Evolutionary conservation across 306 rosid species (phyloP), one percentile per base, ranked within the genome.

Genomic region (Urtica urens): DNA sequence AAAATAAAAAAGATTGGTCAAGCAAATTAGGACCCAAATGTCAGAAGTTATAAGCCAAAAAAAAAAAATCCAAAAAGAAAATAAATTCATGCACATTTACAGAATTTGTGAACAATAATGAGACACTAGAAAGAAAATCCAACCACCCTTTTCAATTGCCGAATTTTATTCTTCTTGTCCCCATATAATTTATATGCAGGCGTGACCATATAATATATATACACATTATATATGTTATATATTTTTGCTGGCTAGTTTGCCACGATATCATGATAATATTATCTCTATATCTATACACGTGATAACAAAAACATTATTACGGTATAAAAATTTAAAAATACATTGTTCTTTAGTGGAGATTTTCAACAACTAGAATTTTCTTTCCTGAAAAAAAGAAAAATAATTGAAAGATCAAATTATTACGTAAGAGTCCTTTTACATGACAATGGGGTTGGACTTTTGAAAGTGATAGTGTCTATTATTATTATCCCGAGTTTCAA

Each of bases 381-480:
- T 16, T 14, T 3, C 10, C 18, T 18, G 20, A 14, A 42, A 42
- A 42, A 4, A 42, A 21, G 49, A 28, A 24, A 35, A 7, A 35
- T 35, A 0, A 13, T 3, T 5, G n/a, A 35, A 35, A 35, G n/a
- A 10, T 10, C 3, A 35, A 35, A 35, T 14, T 10, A 35, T 14
- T 31, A 35, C 12, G 30, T 18, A 19, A n/a, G 5, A 50, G 46
- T 60, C 57, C 19, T 30, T 40, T 51, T 41, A 31, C 23, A 19
- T 16, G 16, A 41, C 51, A 39, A n/a, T 39, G 17, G 57, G 23
- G 19, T 60, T 49, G 57, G 42, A 10, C 23, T 40, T 28, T 23
- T 30, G 46, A 60, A 49, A 60, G 23, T 9, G n/a, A 18, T 14
- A 23, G 24, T 57, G 26, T 41, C 51, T 10, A 39, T 44, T 39